Base-by-base conservation (phyloP, 2,329 filamentous ascomycete genomes). In the Aspergillus fumigatiaffinis region DNA sequence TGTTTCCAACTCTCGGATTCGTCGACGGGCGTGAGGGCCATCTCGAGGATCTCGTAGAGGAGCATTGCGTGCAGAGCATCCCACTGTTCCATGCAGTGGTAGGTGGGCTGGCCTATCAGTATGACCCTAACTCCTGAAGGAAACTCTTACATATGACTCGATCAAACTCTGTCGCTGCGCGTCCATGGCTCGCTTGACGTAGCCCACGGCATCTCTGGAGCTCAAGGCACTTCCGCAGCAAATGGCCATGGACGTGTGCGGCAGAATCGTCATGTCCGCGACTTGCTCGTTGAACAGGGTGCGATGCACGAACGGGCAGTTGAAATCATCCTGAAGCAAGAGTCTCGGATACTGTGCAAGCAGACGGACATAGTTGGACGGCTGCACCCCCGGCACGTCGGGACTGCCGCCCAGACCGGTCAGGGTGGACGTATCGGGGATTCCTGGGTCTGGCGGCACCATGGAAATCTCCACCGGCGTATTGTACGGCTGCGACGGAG, bases 51-150 rank as follows among this genome's bases (percentile, higher is more conserved):
- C 50, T 58, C 59, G 51, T 67, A 68, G 17, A 68, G 52, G 12
- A 66, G 55, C 65, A 68, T 66, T 9, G 65, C 65, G 55, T 67
- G 64, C 35, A 67, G 41, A 20, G 52, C 58, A 56, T 60, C 63
- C 65, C 57, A 61, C 58, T 53, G 56, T 48, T 56, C 54, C 58
- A 54, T 25, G 20, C 42, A 54, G 17, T 50, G 52, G 44, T 54
- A 54, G n/a, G 52, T 50, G 42, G 52, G 52, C 52, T 54, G 26
- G 12, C 8, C 21, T 12, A 17, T 53, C 28, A 54, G 42, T 41
- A 26, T 20, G 25, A 26, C 25, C 25, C 25, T 6, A 26, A 26
- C 25, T 7, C 25, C 25, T 6, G 25, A 7, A 26, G 25, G 4
- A 26, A 26, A 7, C 5, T 26, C 52, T 54, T 54, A 54, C 44